These are phyloP conservation scores for Przewalskia tangutica DNA, from an alignment of 257 asterid species.

Conservation along the genomic window DNA sequence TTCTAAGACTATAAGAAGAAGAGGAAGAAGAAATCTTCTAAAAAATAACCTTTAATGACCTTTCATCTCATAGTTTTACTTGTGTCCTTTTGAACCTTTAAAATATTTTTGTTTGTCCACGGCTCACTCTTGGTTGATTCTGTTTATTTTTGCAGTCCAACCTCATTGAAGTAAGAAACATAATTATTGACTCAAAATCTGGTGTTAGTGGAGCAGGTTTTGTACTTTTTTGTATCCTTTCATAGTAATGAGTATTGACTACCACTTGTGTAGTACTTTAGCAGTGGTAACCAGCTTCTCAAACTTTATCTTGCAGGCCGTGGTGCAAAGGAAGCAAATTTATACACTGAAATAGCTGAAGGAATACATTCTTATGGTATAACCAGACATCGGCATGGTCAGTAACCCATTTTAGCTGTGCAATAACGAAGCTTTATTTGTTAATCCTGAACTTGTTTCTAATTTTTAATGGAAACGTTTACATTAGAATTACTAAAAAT, in stretches of 20 bases:
- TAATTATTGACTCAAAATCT: constrained; percentile 87
- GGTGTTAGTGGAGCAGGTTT: constrained; percentile 99
- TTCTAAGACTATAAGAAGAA: not conserved
- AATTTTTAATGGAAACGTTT: not conserved
- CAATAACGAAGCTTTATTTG: not conserved
- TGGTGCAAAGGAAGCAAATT: constrained; percentile 90
- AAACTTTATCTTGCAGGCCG: constrained; percentile 45
- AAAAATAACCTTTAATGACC: not conserved
- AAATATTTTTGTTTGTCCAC: not conserved
- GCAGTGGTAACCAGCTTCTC: constrained; percentile 7
- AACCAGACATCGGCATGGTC: constrained; percentile 90
- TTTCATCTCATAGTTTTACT: not conserved
- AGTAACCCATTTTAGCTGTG: constrained; percentile 11
- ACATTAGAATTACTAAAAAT: not conserved
- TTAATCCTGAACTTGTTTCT: not conserved
- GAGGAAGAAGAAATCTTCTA: not conserved
- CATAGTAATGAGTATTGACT: not conserved
- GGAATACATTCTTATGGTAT: constrained; percentile 89
- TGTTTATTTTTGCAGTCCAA: constrained; percentile 49
- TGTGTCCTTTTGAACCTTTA: not conserved
- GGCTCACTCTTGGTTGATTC: not conserved
- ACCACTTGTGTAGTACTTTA: not conserved
- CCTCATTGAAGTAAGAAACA: constrained; percentile 63
- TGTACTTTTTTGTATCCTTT: constrained; percentile 9
- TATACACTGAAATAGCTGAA: constrained; percentile 94